Conservation (phyloP, 1,139 yeast genomes). For the Pichia sp. region DNA sequence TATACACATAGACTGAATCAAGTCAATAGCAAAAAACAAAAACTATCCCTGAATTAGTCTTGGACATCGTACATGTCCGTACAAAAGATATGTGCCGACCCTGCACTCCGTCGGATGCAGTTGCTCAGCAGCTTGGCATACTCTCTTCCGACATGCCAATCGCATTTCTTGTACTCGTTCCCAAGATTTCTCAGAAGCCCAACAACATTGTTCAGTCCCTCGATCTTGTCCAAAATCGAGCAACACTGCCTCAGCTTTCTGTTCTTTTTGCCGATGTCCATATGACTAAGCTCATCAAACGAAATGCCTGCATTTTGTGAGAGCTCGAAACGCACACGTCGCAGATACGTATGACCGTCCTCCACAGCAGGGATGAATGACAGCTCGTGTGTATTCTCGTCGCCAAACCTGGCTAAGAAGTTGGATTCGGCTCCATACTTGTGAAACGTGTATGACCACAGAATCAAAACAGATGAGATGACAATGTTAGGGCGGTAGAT, state of each 20-base stretch:
- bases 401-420: constrained; percentile 22
- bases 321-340: constrained; percentile 33
- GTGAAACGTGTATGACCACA: constrained; percentile 57
- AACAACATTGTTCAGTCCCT: constrained; percentile 44
- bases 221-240: constrained; percentile 39
- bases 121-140: constrained; percentile 50
- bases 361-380: constrained; percentile 31
- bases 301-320: constrained; percentile 25
- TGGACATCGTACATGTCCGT: constrained; percentile 43
- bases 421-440: constrained; percentile 55
- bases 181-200: constrained; percentile 49
- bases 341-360: constrained; percentile 39
- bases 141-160: constrained; percentile 58
- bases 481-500: constrained; percentile 50
- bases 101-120: constrained; percentile 52
- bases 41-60: too few species aligned
- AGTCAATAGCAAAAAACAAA: too few species aligned
- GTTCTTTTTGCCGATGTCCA: constrained; percentile 10
- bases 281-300: constrained; percentile 26
- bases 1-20: too few species aligned
- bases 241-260: constrained; percentile 33
- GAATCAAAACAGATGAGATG: constrained; percentile 47
- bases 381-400: constrained; percentile 25
- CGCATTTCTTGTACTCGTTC: constrained; percentile 40
- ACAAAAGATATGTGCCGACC: constrained; percentile 46